These are phyloP conservation scores for Neofusicoccum laricinum DNA, from an alignment of 2,329 filamentous ascomycete species.

Conservation along the genomic window DNA sequence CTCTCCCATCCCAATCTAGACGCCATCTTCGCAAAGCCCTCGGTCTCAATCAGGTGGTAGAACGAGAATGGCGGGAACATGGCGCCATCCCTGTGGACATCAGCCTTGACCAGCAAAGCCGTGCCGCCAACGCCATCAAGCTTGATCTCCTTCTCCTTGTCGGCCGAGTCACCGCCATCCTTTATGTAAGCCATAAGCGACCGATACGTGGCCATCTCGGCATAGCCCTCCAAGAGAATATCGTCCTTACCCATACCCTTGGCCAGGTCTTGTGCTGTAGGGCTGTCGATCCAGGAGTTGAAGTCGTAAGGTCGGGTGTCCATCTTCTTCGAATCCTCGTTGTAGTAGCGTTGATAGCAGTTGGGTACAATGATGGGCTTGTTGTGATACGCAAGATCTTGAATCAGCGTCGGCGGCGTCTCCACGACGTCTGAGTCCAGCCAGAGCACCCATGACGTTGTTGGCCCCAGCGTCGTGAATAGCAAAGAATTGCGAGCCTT, in stretches of 20 bases:
- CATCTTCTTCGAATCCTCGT: slow-evolving; percentile 67
- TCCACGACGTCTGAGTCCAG: slow-evolving; percentile 90
- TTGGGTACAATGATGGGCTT: slow-evolving; percentile 93
- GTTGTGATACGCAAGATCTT: slow-evolving; percentile 84
- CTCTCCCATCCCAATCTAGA: slow-evolving; percentile 80
- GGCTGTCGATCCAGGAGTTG: slow-evolving; percentile 95
- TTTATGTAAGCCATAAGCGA: slow-evolving; percentile 86
- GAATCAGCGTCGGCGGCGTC: slow-evolving; percentile 78
- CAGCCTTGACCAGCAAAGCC: slow-evolving; percentile 88
- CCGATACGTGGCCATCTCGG: slow-evolving; percentile 88
- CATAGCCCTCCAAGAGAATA: slow-evolving; percentile 89
- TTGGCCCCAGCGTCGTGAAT: slow-evolving; percentile 89
- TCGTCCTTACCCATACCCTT: slow-evolving; percentile 84
- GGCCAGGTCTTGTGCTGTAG: slow-evolving; percentile 71
- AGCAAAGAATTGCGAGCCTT: slow-evolving; percentile 90
- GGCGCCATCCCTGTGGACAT: slow-evolving; percentile 93
- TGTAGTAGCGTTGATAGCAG: slow-evolving; percentile 80
- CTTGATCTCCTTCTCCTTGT: slow-evolving; percentile 62
- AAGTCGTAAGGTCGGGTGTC: slow-evolving; percentile 88
- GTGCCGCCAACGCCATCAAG: slow-evolving; percentile 94
- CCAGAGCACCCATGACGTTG: slow-evolving; percentile 96
- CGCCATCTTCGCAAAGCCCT: slow-evolving; percentile 98
- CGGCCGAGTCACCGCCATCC: slow-evolving; percentile 39
- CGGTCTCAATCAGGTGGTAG: slow-evolving; percentile 95
- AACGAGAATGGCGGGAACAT: slow-evolving; percentile 98